Base-by-base conservation (phyloP, 2,329 filamentous ascomycete genomes). In the Hypoxylon sp. region DNA sequence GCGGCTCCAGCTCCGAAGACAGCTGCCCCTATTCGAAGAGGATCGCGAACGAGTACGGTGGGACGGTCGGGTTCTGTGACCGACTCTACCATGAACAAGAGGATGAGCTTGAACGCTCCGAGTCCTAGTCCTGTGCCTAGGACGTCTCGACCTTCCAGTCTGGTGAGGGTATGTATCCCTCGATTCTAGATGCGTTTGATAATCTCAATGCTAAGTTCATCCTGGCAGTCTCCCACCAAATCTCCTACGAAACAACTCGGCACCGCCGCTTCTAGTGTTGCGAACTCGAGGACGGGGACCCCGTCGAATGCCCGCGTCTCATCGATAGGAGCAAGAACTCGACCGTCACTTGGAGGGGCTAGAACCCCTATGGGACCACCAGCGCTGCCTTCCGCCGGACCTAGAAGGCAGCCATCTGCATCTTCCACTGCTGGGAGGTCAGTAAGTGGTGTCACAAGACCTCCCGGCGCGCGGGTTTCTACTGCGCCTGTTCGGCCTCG, bases 211-310 rank as follows among this genome's bases (percentile, higher is more conserved):
- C 71, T 78, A 53, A 78, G 68, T 1, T 33, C 20, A 38, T 54
- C 40, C 40, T 70, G 8, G 8, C 74, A 93, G 89, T 93, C 90
- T 62, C 91, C 92, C 1, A 89, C 87, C 0, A 94, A 92, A 73
- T 94, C 91, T 1, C 92, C 92, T 1, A 92, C 90, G 2, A 96
- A 96, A 75, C 90, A 92, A 71, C 77, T 91, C 46, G 83, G 78
- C 36, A 82, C 88, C 1, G 79, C 80, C 2, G 75, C 80, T 5
- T 86, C 89, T 1, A 89, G 85, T 70, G 77, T 84, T 4, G 80
- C 84, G 1, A 86, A 83, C 0, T 90, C 90, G 40, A 83, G 89
- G 71, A 92, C 88, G 11, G 85, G 80, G 38, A 92, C 89, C 2
- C 88, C 91, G 0, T 85, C 88, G 40, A 88, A 85, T 71, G 78